Percentiles rank a stretch among this genome's conserved stretches.
phyloP scores from a whole-genome alignment of 352 stramenopile genomes.

The Phytophthora fragariae region DNA sequence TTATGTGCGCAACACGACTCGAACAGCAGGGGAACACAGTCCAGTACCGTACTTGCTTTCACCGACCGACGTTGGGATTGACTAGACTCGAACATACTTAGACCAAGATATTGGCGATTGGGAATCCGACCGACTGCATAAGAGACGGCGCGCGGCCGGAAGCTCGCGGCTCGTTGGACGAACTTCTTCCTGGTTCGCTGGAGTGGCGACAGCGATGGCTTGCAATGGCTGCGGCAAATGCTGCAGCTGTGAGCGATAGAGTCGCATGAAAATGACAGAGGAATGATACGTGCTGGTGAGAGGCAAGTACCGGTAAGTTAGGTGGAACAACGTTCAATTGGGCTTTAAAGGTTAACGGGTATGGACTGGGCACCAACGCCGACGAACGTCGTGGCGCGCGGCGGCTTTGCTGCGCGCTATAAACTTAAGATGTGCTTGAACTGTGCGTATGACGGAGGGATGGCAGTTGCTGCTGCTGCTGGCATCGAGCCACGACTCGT shows the following conservation, averaged over 20 bases:
- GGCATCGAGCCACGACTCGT: slow-evolving; percentile 44
- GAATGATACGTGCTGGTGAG: no score
- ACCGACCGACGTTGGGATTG: slow-evolving; percentile 8
- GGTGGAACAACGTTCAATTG: slow-evolving; percentile 24
- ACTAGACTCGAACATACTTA: slow-evolving; percentile 7
- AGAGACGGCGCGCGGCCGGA: slow-evolving; percentile 14
- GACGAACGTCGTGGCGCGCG: slow-evolving; percentile 7
- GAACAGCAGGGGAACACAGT: slow-evolving; percentile 24
- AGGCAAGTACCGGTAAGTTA: no score
- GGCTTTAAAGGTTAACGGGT: slow-evolving; percentile 17
- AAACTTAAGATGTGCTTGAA: slow-evolving; percentile 30
- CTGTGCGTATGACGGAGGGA: slow-evolving; percentile 7
- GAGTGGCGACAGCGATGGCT: not conserved
- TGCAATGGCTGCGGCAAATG: not conserved
- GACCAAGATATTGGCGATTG: not conserved
- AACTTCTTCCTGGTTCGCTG: slow-evolving; percentile 9
- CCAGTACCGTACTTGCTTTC: not conserved
- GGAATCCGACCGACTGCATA: slow-evolving; percentile 24
- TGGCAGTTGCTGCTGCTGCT: slow-evolving; percentile 29
- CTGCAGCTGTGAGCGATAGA: not conserved
- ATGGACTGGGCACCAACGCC: slow-evolving; percentile 26
- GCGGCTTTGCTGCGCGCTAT: slow-evolving; percentile 26
- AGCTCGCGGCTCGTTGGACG: slow-evolving; percentile 26
- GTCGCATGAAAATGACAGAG: not conserved
- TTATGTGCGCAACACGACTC: slow-evolving; percentile 13